Percentiles rank a stretch among this genome's conserved stretches.
Evolutionary conservation across 768 basidiomycete genomes (phyloP).

Genomic region (Leucosporidium creatinivorum): DNA sequence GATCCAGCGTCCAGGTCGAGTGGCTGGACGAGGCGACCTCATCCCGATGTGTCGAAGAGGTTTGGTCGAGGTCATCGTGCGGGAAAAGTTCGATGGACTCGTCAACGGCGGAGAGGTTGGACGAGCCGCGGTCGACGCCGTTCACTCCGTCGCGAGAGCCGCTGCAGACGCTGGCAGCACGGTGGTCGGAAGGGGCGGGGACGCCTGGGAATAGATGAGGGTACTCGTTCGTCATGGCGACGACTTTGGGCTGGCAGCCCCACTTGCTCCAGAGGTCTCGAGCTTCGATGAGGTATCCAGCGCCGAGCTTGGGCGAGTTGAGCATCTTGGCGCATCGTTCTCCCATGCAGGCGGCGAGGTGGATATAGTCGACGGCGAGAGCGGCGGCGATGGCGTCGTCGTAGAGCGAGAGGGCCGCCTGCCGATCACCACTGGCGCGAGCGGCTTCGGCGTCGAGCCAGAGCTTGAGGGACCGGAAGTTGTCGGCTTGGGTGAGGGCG

Average conservation of each 20-base stretch:
- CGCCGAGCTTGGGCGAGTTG: conserved; percentile 10
- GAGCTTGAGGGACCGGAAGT: conserved; percentile 18
- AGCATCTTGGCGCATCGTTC: conserved; percentile 19
- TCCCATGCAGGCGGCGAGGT: conserved; percentile 19
- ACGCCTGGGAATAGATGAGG: conserved; percentile 15
- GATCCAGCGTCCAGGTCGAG: no score
- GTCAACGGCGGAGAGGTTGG: background rate
- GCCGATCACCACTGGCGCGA: background rate
- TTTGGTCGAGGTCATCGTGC: background rate
- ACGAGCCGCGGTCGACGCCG: background rate
- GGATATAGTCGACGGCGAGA: background rate
- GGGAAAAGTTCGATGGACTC: background rate
- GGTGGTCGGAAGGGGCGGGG: no score
- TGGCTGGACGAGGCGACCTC: no score
- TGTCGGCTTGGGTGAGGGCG: conserved; percentile 10
- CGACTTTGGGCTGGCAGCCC: conserved; percentile 22
- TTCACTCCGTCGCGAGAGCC: background rate
- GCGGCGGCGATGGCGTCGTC: conserved; percentile 25
- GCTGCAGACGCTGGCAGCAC: no score
- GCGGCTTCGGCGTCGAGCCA: conserved; percentile 26
- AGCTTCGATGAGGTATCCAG: conserved; percentile 27
- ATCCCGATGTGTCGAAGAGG: no score
- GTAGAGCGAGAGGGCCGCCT: background rate
- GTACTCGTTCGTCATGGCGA: conserved; percentile 5
- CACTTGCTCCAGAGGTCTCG: conserved; percentile 16